These are phyloP conservation scores for Penicillium egyptiacum DNA, from an alignment of 495 filamentous ascomycete genomes.

Conservation along the genomic window DNA sequence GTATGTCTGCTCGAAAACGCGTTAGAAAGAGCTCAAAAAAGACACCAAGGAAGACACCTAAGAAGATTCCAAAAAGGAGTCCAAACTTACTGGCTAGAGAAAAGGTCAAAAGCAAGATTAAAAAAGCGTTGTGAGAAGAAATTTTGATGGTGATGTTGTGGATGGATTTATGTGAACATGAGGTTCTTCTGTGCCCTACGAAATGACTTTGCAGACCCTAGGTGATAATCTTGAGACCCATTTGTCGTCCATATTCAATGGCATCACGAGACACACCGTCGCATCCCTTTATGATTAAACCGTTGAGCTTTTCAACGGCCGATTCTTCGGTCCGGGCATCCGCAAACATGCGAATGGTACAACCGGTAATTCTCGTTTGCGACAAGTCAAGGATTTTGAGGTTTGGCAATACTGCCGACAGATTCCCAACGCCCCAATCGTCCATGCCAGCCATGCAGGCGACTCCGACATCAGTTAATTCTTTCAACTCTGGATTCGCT, in stretches of 20 bases:
- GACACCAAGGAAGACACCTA: no score
- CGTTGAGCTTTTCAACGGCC: slow-evolving; percentile 21
- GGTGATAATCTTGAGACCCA: slow-evolving; percentile 33
- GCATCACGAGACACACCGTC: slow-evolving; percentile 40
- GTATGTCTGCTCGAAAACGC: no score
- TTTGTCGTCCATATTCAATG: slow-evolving; percentile 36
- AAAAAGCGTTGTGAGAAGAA: no score
- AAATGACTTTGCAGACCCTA: no score
- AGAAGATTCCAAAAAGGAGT: no score
- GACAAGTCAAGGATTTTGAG: slow-evolving; percentile 39
- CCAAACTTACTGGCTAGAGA: no score
- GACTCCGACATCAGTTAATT: slow-evolving; percentile 35
- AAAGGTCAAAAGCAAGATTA: no score
- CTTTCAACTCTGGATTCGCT: slow-evolving; percentile 10
- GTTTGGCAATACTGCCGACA: slow-evolving; percentile 21
- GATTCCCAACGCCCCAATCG: slow-evolving; percentile 18
- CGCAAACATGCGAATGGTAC: slow-evolving; percentile 34
- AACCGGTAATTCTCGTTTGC: slow-evolving; percentile 38
- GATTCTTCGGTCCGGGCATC: slow-evolving; percentile 20
- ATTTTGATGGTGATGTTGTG: no score
- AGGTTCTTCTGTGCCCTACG: no score
- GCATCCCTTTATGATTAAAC: slow-evolving; percentile 32
- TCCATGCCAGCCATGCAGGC: slow-evolving; percentile 24
- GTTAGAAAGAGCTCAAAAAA: no score
- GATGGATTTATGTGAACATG: no score